Evolutionary conservation across 2,329 filamentous ascomycete species (phyloP).

Genomic region (Colletotrichum gigasporum): DNA sequence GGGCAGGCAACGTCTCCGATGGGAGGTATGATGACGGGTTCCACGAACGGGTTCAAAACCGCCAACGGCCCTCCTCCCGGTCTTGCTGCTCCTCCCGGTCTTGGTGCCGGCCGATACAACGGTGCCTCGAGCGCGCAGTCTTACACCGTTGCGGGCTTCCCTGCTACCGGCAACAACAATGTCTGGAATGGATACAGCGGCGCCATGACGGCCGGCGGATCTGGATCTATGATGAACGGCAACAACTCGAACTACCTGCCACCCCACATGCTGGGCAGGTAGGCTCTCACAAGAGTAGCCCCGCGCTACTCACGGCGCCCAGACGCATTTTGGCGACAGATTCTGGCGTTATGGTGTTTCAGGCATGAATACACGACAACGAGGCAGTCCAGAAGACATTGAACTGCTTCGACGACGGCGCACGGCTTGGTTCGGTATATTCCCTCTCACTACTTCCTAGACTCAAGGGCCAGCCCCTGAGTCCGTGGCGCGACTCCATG

Average conservation of each 20-base stretch:
- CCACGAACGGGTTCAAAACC: slow-evolving; percentile 70
- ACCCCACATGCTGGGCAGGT: slow-evolving; percentile 47
- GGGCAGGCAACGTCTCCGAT: slow-evolving; percentile 58
- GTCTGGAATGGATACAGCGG: slow-evolving; percentile 27
- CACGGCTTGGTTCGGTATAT: background rate
- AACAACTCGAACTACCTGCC: slow-evolving; percentile 38
- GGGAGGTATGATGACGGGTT: slow-evolving; percentile 63
- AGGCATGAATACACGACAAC: slow-evolving; percentile 11
- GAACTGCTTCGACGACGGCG: background rate
- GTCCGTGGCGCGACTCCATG: background rate
- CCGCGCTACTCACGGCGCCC: background rate
- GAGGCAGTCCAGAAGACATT: background rate
- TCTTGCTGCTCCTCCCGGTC: slow-evolving; percentile 77
- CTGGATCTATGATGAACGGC: slow-evolving; percentile 34
- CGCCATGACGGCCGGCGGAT: slow-evolving; percentile 31
- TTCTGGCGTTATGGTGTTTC: slow-evolving; percentile 15
- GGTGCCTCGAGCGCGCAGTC: slow-evolving; percentile 22
- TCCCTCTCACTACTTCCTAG: background rate
- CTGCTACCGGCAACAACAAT: slow-evolving; percentile 34
- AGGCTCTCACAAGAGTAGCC: background rate
- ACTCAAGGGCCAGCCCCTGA: background rate
- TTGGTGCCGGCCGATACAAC: slow-evolving; percentile 51
- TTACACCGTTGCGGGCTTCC: slow-evolving; percentile 31
- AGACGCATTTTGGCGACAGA: background rate
- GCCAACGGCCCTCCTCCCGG: slow-evolving; percentile 85